Evolutionary conservation across 2,329 filamentous ascomycete species (phyloP), one percentile per base, ranked within the genome.

Genomic region (Pestalotiopsis sp.): DNA sequence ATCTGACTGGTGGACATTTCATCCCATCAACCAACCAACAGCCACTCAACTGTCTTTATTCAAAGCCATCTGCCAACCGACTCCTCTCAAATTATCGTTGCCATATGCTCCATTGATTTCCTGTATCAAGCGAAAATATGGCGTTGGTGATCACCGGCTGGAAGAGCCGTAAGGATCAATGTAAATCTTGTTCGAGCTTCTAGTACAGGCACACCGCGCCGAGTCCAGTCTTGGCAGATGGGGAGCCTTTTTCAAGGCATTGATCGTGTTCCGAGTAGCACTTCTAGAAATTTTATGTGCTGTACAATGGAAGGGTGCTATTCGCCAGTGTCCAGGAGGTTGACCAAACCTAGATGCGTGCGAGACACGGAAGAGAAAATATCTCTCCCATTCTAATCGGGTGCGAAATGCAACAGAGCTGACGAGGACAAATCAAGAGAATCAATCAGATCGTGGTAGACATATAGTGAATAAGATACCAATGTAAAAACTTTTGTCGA

Each of bases 1-100:
- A n/a, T 64, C n/a, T 31, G 38, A 64, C 61, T 64, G 61, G 61
- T 49, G 61, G 61, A 64, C 38, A 64, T 38, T 40, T 52, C 49
- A 59, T 12, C 23, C 25, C 23, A n/a, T 11, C 17, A 6, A 52
- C n/a, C n/a, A n/a, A 7, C 45, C 45, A 52, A 9, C 45, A 20
- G 45, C 45, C 45, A 52, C 45, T n/a, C 45, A n/a, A 20, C 45
- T 23, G 17, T 20, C n/a, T 52, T 52, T 17, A 52, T 52, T 17
- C 11, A 6, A 52, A 52, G 45, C 20, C 45, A 20, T 52, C 45
- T 20, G 45, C 45, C 45, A 52, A 52, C 17, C 17, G 7, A 52
- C 14, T 52, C 6, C 14, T 52, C 6, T 52, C 6, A 20, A n/a
- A n/a, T 23, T 6, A 9, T n/a, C 17, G 45, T 9, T 52, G 45